Conservation (phyloP, 345 rosid genomes). For the Syzygium aromaticum region DNA sequence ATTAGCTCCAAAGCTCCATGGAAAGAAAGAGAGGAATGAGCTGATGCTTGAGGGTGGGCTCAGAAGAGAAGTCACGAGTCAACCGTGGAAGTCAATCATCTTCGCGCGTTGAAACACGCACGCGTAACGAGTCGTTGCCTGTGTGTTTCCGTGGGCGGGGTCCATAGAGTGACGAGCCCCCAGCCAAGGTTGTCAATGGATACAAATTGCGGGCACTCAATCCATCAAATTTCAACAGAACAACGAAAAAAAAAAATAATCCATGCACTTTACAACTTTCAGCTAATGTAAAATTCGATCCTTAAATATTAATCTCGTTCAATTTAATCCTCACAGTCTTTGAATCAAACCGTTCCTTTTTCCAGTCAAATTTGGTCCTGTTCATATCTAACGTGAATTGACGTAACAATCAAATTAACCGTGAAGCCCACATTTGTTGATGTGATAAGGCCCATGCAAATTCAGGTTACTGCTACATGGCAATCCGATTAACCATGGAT, state of each 20-base stretch:
- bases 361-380: neutral
- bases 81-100: neutral
- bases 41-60: neutral
- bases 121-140: neutral
- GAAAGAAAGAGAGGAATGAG: neutral
- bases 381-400: neutral
- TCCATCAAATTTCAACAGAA: neutral
- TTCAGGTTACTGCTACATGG: accelerated
- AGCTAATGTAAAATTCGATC: neutral
- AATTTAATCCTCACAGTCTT: neutral
- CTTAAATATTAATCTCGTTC: neutral
- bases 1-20: neutral
- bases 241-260: neutral
- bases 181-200: neutral
- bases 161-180: neutral
- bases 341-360: neutral
- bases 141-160: neutral
- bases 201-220: neutral
- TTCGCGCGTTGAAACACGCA: neutral
- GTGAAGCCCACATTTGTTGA: neutral
- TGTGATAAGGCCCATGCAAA: accelerated
- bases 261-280: neutral
- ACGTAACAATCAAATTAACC: neutral
- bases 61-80: neutral
- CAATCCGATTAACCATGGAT: neutral